Evolutionary conservation across 345 rosid genomes (phyloP), one percentile per base, ranked within the genome.

Genomic region (Theobroma cacao): DNA sequence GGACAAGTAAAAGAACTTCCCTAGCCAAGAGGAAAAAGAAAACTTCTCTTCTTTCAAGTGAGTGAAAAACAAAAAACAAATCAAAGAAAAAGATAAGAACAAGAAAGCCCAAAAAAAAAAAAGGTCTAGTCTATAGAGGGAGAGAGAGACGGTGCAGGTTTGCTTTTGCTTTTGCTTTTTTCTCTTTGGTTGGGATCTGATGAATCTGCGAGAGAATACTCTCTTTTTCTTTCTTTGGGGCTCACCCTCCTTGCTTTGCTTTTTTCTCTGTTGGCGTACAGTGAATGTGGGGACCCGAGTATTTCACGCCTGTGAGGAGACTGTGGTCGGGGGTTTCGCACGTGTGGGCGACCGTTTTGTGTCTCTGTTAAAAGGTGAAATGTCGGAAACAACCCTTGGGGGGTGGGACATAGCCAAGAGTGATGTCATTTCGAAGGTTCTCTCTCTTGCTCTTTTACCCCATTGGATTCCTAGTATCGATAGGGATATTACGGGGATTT

Each of bases 141-240:
- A 58, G 14, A 47, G 50, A 22, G 55, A 56, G 1, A 65, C n/a
- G 30, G 58, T 14, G 69, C 18, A 30, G 66, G 13, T 31, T 15
- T 55, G 24, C 74, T 79, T 76, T 76, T 55, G 28, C 77, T 75
- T 70, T 69, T 76, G 1, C 0, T 52, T 75, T 40, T 41, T 5
- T 63, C 31, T 22, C 45, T 22, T 62, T 61, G 28, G 79, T 48
- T 74, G 75, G 85, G 81, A 80, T 81, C 87, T 72, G 70, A 67
- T 83, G 90, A 87, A 87, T 90, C 87, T 84, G 78, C 61, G 41
- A 58, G 77, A 66, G 81, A 78, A 79, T 76, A 66, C 84, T 13
- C 84, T 6, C 80, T 9, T 62, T 34, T 30, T 20, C 67, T 72
- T 74, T 67, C 70, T 26, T 75, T 59, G 50, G 20, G 13, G 2